These are phyloP conservation scores for Pseudonitzschia delicatissima DNA, from an alignment of 108 stramenopile species.

Conservation along the genomic window DNA sequence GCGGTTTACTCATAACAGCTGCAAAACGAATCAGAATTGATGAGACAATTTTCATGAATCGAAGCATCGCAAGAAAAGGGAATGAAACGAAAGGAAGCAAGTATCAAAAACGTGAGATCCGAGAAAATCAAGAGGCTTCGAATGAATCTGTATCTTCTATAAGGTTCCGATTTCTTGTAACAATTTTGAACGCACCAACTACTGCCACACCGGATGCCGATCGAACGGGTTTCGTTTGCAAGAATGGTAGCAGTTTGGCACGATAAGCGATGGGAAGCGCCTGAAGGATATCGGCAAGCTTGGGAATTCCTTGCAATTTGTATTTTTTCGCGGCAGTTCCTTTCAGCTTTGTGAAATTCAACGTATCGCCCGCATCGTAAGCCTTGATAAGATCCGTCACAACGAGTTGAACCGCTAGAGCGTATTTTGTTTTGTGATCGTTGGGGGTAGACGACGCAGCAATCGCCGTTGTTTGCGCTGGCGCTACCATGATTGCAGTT, in stretches of 20 bases:
- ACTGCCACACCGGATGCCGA: conserved; percentile 93
- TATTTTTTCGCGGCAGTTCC: conserved; percentile 69
- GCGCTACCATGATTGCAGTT: background rate
- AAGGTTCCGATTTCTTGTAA: background rate
- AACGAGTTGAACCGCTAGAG: conserved; percentile 75
- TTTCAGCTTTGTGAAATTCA: conserved; percentile 90
- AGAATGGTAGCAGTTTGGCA: conserved; percentile 72
- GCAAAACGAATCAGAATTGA: background rate
- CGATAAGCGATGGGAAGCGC: conserved; percentile 82
- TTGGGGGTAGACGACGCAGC: background rate
- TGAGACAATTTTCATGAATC: no score
- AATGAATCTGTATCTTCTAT: no score
- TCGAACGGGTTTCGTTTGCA: conserved; percentile 91
- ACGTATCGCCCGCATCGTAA: conserved; percentile 69
- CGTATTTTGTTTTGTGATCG: conserved; percentile 49
- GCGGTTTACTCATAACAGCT: conserved; percentile 96
- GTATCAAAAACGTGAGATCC: no score
- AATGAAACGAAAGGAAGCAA: background rate
- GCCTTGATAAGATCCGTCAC: conserved; percentile 83
- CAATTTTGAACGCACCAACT: conserved; percentile 33
- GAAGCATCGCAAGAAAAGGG: background rate
- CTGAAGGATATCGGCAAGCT: conserved; percentile 87
- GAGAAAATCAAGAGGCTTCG: no score
- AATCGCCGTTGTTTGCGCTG: background rate
- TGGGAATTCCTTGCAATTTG: conserved; percentile 85